A percentile compares a stretch with the other conserved stretches of the same genome.
Conservation (phyloP, 2,329 filamentous ascomycete genomes). For the Berkeleyomyces rouxiae region DNA sequence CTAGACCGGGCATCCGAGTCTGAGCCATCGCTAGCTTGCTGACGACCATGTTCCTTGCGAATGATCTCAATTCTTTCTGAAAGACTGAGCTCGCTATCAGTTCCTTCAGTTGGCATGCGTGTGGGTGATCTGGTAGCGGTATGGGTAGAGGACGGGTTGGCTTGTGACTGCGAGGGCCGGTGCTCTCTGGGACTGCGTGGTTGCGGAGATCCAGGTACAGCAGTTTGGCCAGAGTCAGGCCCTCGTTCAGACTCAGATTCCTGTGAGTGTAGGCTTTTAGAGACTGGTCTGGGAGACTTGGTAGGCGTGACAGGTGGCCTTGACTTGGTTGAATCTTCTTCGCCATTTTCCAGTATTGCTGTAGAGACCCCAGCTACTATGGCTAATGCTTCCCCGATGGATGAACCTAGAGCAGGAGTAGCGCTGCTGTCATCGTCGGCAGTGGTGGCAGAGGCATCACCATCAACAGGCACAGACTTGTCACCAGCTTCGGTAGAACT, state of each 20-base stretch:
- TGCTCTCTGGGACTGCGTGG: conserved; percentile 5
- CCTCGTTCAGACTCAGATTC: neutral
- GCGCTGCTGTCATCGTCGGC: neutral
- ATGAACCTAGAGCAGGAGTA: neutral
- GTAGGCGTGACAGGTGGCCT: neutral
- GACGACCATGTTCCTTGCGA: conserved; percentile 21
- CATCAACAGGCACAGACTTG: neutral
- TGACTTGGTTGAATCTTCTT: neutral
- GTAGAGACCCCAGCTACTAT: neutral
- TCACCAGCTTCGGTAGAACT: neutral
- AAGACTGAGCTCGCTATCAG: conserved; percentile 10
- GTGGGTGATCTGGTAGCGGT: conserved; percentile 1
- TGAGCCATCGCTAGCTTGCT: conserved; percentile 23
- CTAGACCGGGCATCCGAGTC: conserved; percentile 28
- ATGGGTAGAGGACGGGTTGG: conserved; percentile 1
- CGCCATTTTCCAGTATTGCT: neutral
- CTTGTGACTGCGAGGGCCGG: neutral
- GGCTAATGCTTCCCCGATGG: neutral
- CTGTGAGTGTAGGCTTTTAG: neutral
- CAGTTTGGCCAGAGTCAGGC: neutral
- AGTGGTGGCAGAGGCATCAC: neutral
- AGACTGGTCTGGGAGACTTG: conserved; percentile 1
- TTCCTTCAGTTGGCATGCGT: neutral
- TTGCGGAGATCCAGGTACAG: neutral
- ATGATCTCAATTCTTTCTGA: conserved; percentile 15